phyloP scores from a whole-genome alignment of 352 stramenopile genomes.

The Phytophthora citrophthora region DNA sequence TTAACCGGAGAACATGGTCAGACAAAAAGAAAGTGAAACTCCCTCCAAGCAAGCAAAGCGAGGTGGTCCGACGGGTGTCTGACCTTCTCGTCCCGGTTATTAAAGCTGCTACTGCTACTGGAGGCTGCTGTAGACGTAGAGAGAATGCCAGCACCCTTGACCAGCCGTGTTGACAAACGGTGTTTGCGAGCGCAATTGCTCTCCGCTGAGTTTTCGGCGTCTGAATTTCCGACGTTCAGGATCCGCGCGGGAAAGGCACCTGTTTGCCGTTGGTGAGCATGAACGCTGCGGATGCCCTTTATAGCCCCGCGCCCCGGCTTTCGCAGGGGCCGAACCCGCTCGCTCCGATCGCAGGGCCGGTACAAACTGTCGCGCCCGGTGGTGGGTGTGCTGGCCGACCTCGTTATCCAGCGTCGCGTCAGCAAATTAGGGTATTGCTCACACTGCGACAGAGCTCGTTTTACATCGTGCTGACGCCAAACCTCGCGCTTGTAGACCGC shows the following conservation, averaged over 20 bases:
- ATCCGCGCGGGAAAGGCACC: slow-evolving; percentile 11
- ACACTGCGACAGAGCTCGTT: slow-evolving; percentile 6
- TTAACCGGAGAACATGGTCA: slow-evolving; percentile 3
- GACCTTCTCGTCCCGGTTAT: not conserved
- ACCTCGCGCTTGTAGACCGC: too few relatives aligned
- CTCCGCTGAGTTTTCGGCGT: not conserved
- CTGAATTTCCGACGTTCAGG: slow-evolving; percentile 27
- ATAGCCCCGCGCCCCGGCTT: slow-evolving; percentile 17
- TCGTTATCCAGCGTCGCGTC: slow-evolving; percentile 3
- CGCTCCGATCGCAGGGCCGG: not conserved
- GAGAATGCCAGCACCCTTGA: not conserved
- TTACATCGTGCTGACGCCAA: slow-evolving; percentile 1
- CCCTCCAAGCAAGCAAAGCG: slow-evolving; percentile 16
- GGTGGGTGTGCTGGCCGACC: slow-evolving; percentile 14
- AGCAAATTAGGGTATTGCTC: not conserved
- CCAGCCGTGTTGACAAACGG: not conserved
- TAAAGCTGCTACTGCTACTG: not conserved
- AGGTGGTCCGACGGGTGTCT: slow-evolving; percentile 12
- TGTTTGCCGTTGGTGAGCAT: slow-evolving; percentile 6
- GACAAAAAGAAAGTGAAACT: slow-evolving; percentile 22
- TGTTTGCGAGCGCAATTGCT: not conserved
- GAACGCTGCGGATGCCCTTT: slow-evolving; percentile 23
- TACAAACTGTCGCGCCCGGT: slow-evolving; percentile 1
- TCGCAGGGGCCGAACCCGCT: slow-evolving; percentile 23
- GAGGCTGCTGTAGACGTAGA: not conserved